These are phyloP conservation scores for Ceratobasidium sp. DNA, from an alignment of 1,284 basidiomycete genomes.

Conservation along the genomic window DNA sequence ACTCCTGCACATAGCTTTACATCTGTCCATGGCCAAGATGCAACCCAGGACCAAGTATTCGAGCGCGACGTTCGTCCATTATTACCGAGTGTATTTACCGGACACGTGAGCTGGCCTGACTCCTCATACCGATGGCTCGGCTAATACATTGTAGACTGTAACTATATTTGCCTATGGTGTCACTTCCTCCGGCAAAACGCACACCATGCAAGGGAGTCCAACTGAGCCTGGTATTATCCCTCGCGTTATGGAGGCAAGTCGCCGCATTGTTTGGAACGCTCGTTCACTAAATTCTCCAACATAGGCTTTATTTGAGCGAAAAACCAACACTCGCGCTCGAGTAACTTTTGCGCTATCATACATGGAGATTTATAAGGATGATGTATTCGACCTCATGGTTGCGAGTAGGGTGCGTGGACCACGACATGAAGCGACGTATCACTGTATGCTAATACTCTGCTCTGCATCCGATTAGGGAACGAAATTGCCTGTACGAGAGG, in stretches of 20 bases:
- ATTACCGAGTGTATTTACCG: conserved; percentile 70
- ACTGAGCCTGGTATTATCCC: conserved; percentile 77
- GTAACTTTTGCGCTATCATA: conserved; percentile 66
- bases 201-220: conserved; percentile 82
- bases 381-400: conserved; percentile 81
- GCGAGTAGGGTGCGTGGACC: conserved; percentile 60
- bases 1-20: conserved; percentile 57
- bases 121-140: neutral
- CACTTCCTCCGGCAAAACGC: conserved; percentile 81
- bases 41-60: conserved; percentile 75
- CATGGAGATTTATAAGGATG: conserved; percentile 88
- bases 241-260: conserved; percentile 67
- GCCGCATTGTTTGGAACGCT: conserved; percentile 1
- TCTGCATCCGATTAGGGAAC: conserved; percentile 60
- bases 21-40: conserved; percentile 69
- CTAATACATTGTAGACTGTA: conserved; percentile 59
- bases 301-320: conserved; percentile 47
- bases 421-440: neutral
- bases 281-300: conserved; percentile 12
- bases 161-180: conserved; percentile 84
- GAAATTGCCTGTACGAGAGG: conserved; percentile 80
- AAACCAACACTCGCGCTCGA: conserved; percentile 38
- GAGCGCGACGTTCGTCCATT: conserved; percentile 70
- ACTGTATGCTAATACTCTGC: conserved; percentile 36
- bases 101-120: conserved; percentile 59